phyloP scores from a whole-genome alignment of 2,329 filamentous ascomycete species.

The Whalleya microplaca region DNA sequence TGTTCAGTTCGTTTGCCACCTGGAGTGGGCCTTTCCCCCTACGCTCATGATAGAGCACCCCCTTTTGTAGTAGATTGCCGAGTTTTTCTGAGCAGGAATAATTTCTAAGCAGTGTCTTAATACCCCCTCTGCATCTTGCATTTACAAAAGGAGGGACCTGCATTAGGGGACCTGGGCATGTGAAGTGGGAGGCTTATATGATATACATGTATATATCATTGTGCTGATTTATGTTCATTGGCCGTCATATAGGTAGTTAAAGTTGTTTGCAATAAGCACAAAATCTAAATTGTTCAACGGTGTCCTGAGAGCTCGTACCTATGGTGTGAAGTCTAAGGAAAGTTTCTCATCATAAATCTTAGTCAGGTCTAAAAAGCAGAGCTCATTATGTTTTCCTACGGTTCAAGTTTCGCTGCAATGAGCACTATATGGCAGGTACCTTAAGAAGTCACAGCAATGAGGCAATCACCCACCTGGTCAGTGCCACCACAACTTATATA shows the following conservation, averaged over 20 bases:
- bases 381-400: too few species aligned
- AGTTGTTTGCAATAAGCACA: background rate
- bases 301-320: too few species aligned
- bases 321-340: background rate
- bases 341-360: background rate
- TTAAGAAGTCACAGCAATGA: too few species aligned
- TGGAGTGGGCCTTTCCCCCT: conserved; percentile 21
- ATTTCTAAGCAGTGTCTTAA: background rate
- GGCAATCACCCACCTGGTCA: too few species aligned
- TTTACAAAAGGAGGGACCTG: background rate
- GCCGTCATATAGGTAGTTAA: background rate
- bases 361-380: background rate
- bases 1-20: conserved; percentile 29
- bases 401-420: too few species aligned
- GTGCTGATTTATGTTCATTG: background rate
- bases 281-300: background rate
- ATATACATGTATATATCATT: background rate
- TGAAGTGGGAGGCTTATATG: background rate
- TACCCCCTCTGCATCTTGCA: background rate
- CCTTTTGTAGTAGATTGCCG: background rate
- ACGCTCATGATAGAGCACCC: conserved; percentile 1
- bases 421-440: too few species aligned
- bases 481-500: too few species aligned
- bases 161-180: background rate
- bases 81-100: background rate